Percentiles rank a stretch among this genome's conserved stretches.
phyloP scores from a whole-genome alignment of 2,329 filamentous ascomycete genomes.

The Fusarium lyarnte region DNA sequence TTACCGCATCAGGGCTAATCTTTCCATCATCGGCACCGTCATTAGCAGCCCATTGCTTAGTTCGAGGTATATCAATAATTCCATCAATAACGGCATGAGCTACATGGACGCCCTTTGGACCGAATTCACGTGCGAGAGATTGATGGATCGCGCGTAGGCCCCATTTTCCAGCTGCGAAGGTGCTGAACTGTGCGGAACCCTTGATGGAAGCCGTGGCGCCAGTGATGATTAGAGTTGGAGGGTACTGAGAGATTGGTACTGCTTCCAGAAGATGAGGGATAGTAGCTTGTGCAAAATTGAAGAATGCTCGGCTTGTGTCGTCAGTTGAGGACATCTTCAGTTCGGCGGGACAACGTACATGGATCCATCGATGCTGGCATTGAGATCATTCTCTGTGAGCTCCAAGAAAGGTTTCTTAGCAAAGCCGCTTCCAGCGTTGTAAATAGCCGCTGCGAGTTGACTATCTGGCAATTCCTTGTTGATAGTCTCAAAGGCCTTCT shows the following conservation, averaged over 20 bases:
- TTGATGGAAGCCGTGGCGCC: constrained; percentile 85
- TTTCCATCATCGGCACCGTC: constrained; percentile 65
- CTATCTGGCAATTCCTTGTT: constrained; percentile 65
- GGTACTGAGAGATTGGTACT: constrained; percentile 63
- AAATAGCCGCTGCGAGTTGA: constrained; percentile 72
- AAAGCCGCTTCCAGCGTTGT: constrained; percentile 69
- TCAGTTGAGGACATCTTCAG: background rate
- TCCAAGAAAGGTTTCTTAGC: constrained; percentile 68
- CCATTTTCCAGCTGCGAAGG: constrained; percentile 84
- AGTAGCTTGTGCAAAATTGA: constrained; percentile 77
- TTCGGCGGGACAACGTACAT: constrained; percentile 52
- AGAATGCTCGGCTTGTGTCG: constrained; percentile 68
- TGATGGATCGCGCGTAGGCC: constrained; percentile 78
- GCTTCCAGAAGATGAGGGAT: constrained; percentile 76
- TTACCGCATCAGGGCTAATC: constrained; percentile 77
- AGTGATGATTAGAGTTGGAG: constrained; percentile 85
- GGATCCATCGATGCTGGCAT: constrained; percentile 56
- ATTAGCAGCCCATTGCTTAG: constrained; percentile 62
- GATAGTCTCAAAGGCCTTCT: constrained; percentile 70
- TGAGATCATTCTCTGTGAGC: constrained; percentile 59
- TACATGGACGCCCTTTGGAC: constrained; percentile 84
- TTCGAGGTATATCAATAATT: constrained; percentile 81
- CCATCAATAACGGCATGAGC: constrained; percentile 86
- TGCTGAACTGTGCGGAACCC: constrained; percentile 73
- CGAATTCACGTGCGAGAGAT: constrained; percentile 83